A percentile compares a stretch with the other conserved stretches of the same genome.
These are phyloP conservation scores for Diutina rugosa DNA, from an alignment of 1,139 yeast genomes.

Conservation along the genomic window DNA sequence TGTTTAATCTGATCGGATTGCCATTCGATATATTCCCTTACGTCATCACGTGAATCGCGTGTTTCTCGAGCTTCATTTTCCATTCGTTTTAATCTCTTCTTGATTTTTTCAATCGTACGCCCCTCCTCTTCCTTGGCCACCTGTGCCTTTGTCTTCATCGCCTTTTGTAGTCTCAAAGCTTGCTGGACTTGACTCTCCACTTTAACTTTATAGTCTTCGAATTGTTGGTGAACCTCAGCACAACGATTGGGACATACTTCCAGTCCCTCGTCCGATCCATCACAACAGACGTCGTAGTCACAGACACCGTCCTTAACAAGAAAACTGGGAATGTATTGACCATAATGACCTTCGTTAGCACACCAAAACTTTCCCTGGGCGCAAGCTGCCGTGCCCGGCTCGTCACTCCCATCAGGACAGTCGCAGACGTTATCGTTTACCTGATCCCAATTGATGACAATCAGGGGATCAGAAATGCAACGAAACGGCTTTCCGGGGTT, in stretches of 20 bases:
- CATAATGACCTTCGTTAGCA: conserved; percentile 56
- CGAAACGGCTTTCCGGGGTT: conserved; percentile 6
- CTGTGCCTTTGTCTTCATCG: not conserved
- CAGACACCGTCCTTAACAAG: conserved; percentile 85
- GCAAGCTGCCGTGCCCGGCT: conserved; percentile 92
- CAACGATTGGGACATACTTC: conserved; percentile 50
- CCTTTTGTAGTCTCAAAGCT: not conserved
- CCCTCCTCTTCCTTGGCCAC: not conserved
- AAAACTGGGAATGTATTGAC: conserved; percentile 43
- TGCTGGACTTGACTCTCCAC: not conserved
- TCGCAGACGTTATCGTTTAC: conserved; percentile 88
- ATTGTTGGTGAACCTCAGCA: conserved; percentile 26
- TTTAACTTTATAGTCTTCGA: conserved; percentile 8
- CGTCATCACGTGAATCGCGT: conserved; percentile 5
- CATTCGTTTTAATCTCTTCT: not conserved
- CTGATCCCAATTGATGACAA: conserved; percentile 43
- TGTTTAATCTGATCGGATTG: conserved; percentile 9
- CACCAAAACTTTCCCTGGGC: conserved; percentile 51
- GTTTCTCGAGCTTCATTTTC: not conserved
- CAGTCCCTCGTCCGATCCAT: conserved; percentile 74
- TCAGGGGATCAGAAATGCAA: conserved; percentile 56
- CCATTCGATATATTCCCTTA: conserved; percentile 9
- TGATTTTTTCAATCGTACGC: not conserved
- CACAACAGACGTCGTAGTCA: conserved; percentile 85
- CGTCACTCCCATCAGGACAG: conserved; percentile 97